Evolutionary conservation across 345 rosid species (phyloP).

Genomic region (Abelmoschus esculentus): DNA sequence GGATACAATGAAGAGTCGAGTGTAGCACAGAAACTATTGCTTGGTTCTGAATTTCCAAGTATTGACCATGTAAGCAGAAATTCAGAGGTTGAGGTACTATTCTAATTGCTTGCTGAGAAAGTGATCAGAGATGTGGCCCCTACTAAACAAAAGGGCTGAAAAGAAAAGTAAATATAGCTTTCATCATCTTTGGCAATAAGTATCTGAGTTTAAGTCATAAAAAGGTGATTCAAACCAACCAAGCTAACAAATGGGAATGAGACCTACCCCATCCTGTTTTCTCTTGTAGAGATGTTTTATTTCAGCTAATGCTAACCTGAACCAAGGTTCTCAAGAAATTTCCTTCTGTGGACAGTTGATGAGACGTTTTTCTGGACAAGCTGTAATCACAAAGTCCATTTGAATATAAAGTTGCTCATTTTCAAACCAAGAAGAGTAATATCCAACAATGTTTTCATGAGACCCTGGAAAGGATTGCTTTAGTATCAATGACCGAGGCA

Average conservation of each 20-base stretch:
- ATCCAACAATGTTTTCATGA: constrained; percentile 77
- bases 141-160: background rate
- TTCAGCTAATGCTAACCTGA: constrained; percentile 45
- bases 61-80: background rate
- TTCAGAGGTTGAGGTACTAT: background rate
- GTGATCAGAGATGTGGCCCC: background rate
- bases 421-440: constrained; percentile 93
- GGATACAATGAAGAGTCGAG: too few relatives aligned
- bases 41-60: too few relatives aligned
- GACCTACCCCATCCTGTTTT: background rate
- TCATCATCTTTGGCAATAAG: background rate
- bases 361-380: constrained; percentile 46
- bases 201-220: background rate
- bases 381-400: constrained; percentile 89
- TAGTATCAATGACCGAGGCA: background rate
- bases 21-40: too few relatives aligned
- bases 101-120: background rate
- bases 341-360: constrained; percentile 39
- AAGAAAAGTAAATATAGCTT: background rate
- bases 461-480: constrained; percentile 38
- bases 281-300: background rate
- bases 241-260: background rate
- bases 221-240: background rate
- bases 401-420: constrained; percentile 89
- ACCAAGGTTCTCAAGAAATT: constrained; percentile 51